A percentile compares a stretch with the other conserved stretches of the same genome.
phyloP scores from a whole-genome alignment of 257 asterid genomes.

The Plantago major region DNA sequence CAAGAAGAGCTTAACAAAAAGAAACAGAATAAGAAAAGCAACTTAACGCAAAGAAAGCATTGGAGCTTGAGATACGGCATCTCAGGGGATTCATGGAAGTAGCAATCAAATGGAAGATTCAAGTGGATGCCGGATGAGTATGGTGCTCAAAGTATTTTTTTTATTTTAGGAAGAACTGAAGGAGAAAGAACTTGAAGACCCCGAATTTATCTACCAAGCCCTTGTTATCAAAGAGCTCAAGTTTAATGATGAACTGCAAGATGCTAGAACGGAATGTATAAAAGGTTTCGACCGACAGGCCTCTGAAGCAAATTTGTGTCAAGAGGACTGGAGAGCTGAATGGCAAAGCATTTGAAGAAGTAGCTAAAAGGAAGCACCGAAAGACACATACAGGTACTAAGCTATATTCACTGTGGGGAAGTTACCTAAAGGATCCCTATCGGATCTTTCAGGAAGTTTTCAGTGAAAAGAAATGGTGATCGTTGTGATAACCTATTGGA shows the following conservation, averaged over 20 bases:
- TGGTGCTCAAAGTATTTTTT: slow-evolving; percentile 41
- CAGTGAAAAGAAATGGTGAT: too few species aligned
- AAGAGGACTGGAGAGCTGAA: slow-evolving; percentile 81
- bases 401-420: slow-evolving; percentile 68
- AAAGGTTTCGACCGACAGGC: slow-evolving; percentile 50
- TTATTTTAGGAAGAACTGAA: slow-evolving; percentile 39
- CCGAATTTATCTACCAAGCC: slow-evolving; percentile 50
- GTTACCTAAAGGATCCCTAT: slow-evolving; percentile 63
- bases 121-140: slow-evolving; percentile 29
- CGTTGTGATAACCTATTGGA: too few species aligned
- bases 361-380: slow-evolving; percentile 50
- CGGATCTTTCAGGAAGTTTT: slow-evolving; percentile 48
- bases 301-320: slow-evolving; percentile 44
- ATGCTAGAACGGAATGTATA: slow-evolving; percentile 70
- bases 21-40: slow-evolving; percentile 53
- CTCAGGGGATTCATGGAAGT: slow-evolving; percentile 50
- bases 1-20: slow-evolving; percentile 50
- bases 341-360: slow-evolving; percentile 52
- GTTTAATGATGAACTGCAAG: slow-evolving; percentile 67
- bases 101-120: slow-evolving; percentile 48
- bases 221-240: slow-evolving; percentile 58
- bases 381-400: slow-evolving; percentile 56
- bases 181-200: slow-evolving; percentile 59
- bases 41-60: slow-evolving; percentile 55
- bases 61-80: slow-evolving; percentile 52